Conservation (phyloP, 1,139 yeast genomes). For the Pichia sp. region DNA sequence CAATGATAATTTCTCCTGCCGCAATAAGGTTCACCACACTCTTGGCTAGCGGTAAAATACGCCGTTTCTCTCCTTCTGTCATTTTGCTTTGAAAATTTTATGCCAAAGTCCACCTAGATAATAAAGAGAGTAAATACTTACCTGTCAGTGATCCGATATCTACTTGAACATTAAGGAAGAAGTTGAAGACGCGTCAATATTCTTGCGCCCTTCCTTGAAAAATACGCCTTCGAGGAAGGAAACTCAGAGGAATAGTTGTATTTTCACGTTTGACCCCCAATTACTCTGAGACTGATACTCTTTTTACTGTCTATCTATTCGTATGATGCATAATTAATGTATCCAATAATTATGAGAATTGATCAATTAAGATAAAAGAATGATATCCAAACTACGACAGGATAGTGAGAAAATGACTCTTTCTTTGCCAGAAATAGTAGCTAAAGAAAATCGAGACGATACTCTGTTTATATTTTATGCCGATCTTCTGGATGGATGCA, state of each 20-base stretch:
- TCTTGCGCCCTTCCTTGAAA: not conserved
- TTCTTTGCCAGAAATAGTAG: not conserved
- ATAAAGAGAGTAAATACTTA: no score
- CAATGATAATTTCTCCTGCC: slow-evolving; percentile 94
- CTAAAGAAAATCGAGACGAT: not conserved
- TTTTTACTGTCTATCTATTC: no score
- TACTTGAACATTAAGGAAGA: no score
- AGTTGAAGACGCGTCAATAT: not conserved
- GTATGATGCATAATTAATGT: no score
- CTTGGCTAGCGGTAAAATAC: slow-evolving; percentile 46
- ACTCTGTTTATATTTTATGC: slow-evolving; percentile 10
- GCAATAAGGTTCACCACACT: slow-evolving; percentile 86
- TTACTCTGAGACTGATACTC: no score
- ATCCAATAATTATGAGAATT: no score
- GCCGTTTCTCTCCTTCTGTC: slow-evolving; percentile 12
- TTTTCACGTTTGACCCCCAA: no score
- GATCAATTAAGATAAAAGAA: no score
- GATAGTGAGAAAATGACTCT: not conserved
- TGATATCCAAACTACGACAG: no score
- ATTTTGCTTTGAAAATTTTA: not conserved
- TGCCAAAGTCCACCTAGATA: not conserved
- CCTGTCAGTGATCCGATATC: no score
- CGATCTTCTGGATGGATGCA: slow-evolving; percentile 3
- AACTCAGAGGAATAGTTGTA: no score
- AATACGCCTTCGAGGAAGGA: no score